phyloP scores from a whole-genome alignment of 805 yeast genomes.

The Saccharomycopsis sp. region DNA sequence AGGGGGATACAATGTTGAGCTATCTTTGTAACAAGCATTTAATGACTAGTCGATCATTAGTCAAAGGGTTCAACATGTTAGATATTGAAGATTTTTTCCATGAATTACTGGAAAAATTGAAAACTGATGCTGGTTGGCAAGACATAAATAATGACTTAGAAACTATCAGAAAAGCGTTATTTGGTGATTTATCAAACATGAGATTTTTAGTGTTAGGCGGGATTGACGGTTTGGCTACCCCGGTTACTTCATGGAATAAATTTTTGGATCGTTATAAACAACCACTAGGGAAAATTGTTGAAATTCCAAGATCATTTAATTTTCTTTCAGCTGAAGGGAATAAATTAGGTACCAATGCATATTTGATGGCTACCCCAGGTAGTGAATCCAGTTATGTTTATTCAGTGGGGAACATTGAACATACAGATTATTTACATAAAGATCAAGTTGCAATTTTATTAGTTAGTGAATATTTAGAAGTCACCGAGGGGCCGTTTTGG shows the following conservation, averaged over 20 bases:
- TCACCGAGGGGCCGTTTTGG: constrained; percentile 97
- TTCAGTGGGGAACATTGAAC: constrained; percentile 2
- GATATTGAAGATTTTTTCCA: constrained; percentile 52
- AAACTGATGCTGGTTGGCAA: constrained; percentile 43
- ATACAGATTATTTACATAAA: constrained; percentile 36
- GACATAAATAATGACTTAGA: constrained; percentile 45
- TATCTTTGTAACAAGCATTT: constrained; percentile 52
- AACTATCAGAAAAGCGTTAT: constrained; percentile 42
- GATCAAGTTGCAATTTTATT: constrained; percentile 34
- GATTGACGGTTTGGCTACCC: constrained; percentile 40
- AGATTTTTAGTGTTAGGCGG: constrained; percentile 72
- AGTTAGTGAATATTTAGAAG: constrained; percentile 42
- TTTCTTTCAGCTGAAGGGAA: constrained; percentile 34
- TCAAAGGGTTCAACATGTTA: constrained; percentile 60
- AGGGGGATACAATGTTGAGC: constrained; percentile 55
- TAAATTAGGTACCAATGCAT: constrained; percentile 39
- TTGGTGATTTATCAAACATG: constrained; percentile 46
- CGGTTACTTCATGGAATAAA: constrained; percentile 53
- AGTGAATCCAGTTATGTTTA: constrained; percentile 50
- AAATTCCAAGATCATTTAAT: constrained; percentile 2
- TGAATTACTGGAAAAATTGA: constrained; percentile 40
- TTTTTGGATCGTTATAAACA: background rate
- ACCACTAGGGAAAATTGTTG: background rate
- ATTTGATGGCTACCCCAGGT: constrained; percentile 52
- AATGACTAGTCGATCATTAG: constrained; percentile 53